Conservation (phyloP, 371 early-diverging fungal genomes). For the Basidiobolus meristosporus region DNA sequence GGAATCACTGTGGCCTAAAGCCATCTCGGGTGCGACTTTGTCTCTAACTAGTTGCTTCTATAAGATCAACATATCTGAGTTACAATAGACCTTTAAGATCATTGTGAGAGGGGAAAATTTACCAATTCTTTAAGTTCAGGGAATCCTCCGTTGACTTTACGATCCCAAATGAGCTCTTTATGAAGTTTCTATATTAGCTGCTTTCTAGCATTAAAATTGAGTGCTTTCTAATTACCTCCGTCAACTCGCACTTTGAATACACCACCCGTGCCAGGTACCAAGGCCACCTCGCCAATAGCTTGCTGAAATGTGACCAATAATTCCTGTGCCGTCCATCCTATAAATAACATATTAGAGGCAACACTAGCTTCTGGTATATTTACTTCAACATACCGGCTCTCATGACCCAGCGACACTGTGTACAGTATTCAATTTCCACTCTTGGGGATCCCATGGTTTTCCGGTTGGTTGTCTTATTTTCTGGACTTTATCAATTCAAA, state of each 20-base stretch:
- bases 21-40: conserved; percentile 35
- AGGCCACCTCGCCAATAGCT: conserved; percentile 34
- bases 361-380: neutral
- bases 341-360: conserved; percentile 2
- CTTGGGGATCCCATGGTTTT: too few relatives aligned
- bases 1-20: conserved; percentile 47
- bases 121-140: conserved; percentile 55
- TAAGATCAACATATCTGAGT: neutral
- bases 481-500: too few relatives aligned
- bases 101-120: conserved; percentile 1
- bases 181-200: neutral
- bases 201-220: too few relatives aligned
- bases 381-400: neutral
- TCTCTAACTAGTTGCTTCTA: conserved; percentile 47
- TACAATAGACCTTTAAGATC: too few relatives aligned
- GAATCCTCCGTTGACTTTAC: conserved; percentile 36
- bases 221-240: conserved; percentile 22
- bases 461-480: too few relatives aligned
- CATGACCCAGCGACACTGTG: conserved; percentile 19
- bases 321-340: conserved; percentile 55
- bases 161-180: conserved; percentile 31
- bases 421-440: conserved; percentile 28
- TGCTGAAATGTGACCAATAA: conserved; percentile 39
- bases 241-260: conserved; percentile 34
- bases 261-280: conserved; percentile 38